Base-by-base conservation (phyloP, 73 alveolate species). In the Tetrahymena borealis region DNA sequence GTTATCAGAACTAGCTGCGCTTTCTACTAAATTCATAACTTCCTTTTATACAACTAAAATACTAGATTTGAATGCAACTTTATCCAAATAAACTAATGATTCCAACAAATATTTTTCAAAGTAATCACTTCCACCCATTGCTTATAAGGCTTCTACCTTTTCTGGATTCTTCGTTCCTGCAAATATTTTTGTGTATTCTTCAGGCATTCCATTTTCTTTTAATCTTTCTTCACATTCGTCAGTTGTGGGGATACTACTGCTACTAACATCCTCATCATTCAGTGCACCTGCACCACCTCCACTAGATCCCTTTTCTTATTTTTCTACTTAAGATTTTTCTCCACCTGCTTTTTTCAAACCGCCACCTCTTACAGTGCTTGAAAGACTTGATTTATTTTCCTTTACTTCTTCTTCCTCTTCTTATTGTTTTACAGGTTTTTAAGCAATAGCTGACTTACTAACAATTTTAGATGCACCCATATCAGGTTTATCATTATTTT, bases 81-180 rank as follows among this genome's bases (percentile, higher is more conserved):
- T 92, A 13, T 93, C 95, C 40, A 93, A 93, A 79, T 93, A 91
- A 79, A 79, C 37, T 7, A 79, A 31, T 91, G 79, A 39, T 39
- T 91, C 92, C 11, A 79, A 91, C 35, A 90, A 33, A 18, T 90
- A 90, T 32, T 90, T 93, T 79, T 93, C 95, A 16, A 38, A 37
- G 39, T 60, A 78, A 60, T 35, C 28, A 28, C 85, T 60, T 18
- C 85, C 31, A 15, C 37, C 85, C 2, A 60, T 60, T 24, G 85
- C 37, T 33, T 93, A 33, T 33, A 93, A 40, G 39, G 93, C 95
- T 85, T 93, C 95, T 15, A 92, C 95, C 38, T 93, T 93, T 60
- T 91, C 78, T 8, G 33, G 91, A 40, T 79, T 93, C 24, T 93
- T 93, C 7, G 77, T 93, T 32, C 91, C 85, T 18, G 85, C 85